phyloP scores from a whole-genome alignment of 805 yeast species.

The Candida vaughaniae region DNA sequence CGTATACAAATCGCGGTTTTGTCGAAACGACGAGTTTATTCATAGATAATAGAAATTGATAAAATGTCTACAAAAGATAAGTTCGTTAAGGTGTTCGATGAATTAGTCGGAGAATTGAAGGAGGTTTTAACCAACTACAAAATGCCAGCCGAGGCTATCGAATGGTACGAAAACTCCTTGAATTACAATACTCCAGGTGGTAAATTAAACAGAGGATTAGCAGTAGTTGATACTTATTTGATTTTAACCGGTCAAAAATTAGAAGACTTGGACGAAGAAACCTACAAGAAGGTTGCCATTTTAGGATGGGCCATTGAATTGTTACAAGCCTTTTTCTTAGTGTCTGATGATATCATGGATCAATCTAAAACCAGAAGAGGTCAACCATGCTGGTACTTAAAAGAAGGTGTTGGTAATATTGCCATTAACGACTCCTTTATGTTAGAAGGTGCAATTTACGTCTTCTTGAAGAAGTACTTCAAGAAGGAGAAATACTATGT shows the following conservation, averaged over 20 bases:
- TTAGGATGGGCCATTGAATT: slow-evolving; percentile 96
- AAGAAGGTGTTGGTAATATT: slow-evolving; percentile 77
- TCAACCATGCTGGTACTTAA: slow-evolving; percentile 96
- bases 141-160: slow-evolving; percentile 81
- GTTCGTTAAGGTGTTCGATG: slow-evolving; percentile 70
- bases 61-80: slow-evolving; percentile 41
- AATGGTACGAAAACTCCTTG: slow-evolving; percentile 75
- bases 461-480: slow-evolving; percentile 87
- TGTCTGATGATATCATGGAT: slow-evolving; percentile 99
- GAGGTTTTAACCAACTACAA: slow-evolving; percentile 63
- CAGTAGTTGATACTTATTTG: slow-evolving; percentile 90
- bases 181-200: slow-evolving; percentile 95
- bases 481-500: slow-evolving; percentile 77
- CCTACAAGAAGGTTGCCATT: slow-evolving; percentile 80
- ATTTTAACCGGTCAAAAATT: slow-evolving; percentile 61
- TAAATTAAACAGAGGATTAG: slow-evolving; percentile 91
- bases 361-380: slow-evolving; percentile 95
- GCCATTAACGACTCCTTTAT: slow-evolving; percentile 97
- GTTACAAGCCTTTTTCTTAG: slow-evolving; percentile 93
- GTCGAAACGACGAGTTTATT: too few relatives aligned
- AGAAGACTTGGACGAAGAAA: slow-evolving; percentile 61
- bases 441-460: slow-evolving; percentile 92
- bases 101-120: slow-evolving; percentile 71
- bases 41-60: too few relatives aligned
- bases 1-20: too few relatives aligned